These are phyloP conservation scores for Mollisiaceae sp. DNA, from an alignment of 2,329 filamentous ascomycete species.

Conservation along the genomic window DNA sequence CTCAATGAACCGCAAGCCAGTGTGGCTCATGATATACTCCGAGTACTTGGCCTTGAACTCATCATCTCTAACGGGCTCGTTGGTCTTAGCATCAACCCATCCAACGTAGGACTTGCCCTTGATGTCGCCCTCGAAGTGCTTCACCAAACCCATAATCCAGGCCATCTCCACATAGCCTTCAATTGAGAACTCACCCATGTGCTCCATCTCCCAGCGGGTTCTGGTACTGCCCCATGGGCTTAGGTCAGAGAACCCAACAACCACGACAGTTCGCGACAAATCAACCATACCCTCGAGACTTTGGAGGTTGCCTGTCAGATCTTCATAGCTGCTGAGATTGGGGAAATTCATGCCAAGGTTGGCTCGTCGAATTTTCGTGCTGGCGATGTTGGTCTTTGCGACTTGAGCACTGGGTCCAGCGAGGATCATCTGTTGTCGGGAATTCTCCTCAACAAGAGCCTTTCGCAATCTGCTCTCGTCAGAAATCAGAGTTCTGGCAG, in stretches of 20 bases:
- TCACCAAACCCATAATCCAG: conserved; percentile 99
- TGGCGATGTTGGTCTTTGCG: not conserved
- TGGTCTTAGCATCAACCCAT: conserved; percentile 91
- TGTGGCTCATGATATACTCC: conserved; percentile 90
- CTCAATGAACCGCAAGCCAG: conserved; percentile 77
- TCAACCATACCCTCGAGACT: conserved; percentile 77
- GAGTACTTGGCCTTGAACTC: conserved; percentile 96
- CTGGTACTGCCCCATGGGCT: conserved; percentile 96
- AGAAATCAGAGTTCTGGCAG: conserved; percentile 87
- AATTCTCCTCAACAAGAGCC: conserved; percentile 86
- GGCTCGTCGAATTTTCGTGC: conserved; percentile 58
- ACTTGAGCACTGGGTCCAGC: conserved; percentile 82
- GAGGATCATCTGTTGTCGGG: conserved; percentile 67
- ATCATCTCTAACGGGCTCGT: conserved; percentile 93
- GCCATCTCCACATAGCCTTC: conserved; percentile 98
- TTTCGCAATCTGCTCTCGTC: conserved; percentile 89
- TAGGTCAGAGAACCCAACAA: conserved; percentile 88
- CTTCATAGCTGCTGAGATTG: conserved; percentile 82
- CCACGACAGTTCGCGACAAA: conserved; percentile 22
- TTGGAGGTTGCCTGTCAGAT: conserved; percentile 84
- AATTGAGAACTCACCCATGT: conserved; percentile 89
- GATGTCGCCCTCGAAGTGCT: conserved; percentile 91
- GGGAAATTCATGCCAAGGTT: conserved; percentile 98
- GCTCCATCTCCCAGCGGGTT: conserved; percentile 98
- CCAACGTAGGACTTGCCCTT: conserved; percentile 94